A percentile compares a stretch with the other conserved stretches of the same genome.
phyloP scores from a whole-genome alignment of 2,329 filamentous ascomycete species.

The Ophiognomonia clavigignenti-juglandacearum region DNA sequence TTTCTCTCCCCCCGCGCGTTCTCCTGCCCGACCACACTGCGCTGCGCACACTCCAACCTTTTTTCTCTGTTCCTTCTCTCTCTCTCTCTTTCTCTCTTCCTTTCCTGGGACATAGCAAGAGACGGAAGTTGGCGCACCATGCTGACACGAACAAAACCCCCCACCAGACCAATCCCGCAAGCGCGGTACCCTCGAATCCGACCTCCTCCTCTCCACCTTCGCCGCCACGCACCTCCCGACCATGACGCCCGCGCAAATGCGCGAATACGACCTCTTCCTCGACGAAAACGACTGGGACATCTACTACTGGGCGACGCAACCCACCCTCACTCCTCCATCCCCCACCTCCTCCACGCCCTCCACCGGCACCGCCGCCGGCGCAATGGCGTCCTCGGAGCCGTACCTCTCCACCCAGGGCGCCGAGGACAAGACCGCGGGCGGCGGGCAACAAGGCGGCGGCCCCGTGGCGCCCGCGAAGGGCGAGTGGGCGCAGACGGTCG shows the following conservation, averaged over 20 bases:
- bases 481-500: constrained; percentile 96
- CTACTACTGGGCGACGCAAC: constrained; percentile 98
- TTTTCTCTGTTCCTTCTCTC: background rate
- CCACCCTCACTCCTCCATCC: constrained; percentile 56
- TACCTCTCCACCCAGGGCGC: no score
- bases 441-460: constrained; percentile 22
- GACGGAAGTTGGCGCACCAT: background rate
- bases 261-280: constrained; percentile 85
- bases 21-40: no score
- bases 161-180: constrained; percentile 87
- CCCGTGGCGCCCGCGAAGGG: constrained; percentile 42
- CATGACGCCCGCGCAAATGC: constrained; percentile 70
- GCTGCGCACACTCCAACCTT: no score
- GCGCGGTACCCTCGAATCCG: constrained; percentile 89
- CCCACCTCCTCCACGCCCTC: constrained; percentile 43
- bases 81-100: constrained; percentile 16
- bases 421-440: constrained; percentile 18
- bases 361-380: constrained; percentile 26
- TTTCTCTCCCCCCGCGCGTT: constrained; percentile 1
- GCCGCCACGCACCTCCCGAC: constrained; percentile 70
- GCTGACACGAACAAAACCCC: no score
- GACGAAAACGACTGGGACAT: constrained; percentile 99
- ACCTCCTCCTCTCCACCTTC: constrained; percentile 94
- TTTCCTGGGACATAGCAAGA: background rate
- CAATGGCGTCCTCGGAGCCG: constrained; percentile 21